Percentiles rank a stretch among this genome's conserved stretches.
These are phyloP conservation scores for Volvox reticuliferus DNA, from an alignment of 139 green algal species.

Conservation along the genomic window DNA sequence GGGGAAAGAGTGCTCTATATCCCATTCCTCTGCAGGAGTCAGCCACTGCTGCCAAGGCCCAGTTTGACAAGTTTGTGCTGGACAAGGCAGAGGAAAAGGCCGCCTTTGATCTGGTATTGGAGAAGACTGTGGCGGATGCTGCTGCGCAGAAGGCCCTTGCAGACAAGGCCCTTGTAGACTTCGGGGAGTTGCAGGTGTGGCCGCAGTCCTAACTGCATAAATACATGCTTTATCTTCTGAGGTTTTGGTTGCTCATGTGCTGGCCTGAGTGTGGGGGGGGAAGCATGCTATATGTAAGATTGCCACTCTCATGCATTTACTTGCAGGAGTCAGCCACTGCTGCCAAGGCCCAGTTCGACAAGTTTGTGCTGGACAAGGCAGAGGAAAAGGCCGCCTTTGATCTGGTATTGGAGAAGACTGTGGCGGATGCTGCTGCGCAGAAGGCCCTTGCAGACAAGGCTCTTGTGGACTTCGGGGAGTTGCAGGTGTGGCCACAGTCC, in stretches of 20 bases:
- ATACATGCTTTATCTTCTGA: too few species aligned
- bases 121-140: background rate
- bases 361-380: conserved; percentile 20
- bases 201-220: too few species aligned
- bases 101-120: conserved; percentile 14
- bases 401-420: background rate
- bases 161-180: conserved; percentile 28
- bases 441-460: conserved; percentile 31
- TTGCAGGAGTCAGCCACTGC: conserved; percentile 15
- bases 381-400: conserved; percentile 45
- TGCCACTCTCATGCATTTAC: too few species aligned
- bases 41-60: conserved; percentile 15
- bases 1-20: too few species aligned
- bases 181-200: conserved; percentile 34
- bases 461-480: conserved; percentile 17
- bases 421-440: background rate
- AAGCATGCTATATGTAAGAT: too few species aligned
- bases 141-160: conserved; percentile 3
- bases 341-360: conserved; percentile 44
- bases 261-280: too few species aligned
- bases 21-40: conserved; percentile 37
- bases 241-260: too few species aligned
- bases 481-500: background rate
- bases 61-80: conserved; percentile 36
- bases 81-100: conserved; percentile 43